Base-by-base conservation (phyloP, 495 filamentous ascomycete genomes). In the Trichodelitschia bisporula region DNA sequence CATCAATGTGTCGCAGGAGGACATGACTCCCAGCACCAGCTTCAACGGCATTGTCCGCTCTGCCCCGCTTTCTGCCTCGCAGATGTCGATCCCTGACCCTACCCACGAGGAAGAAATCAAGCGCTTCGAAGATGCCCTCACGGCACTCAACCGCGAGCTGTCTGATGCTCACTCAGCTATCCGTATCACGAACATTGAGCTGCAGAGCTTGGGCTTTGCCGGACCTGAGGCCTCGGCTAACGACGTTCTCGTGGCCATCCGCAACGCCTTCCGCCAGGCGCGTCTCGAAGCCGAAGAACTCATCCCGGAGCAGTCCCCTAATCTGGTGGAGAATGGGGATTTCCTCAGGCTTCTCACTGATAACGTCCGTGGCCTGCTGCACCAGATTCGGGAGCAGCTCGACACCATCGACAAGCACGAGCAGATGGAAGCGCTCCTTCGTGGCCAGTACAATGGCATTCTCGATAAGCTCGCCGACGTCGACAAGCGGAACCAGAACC, bases 191-290 rank as follows among this genome's bases (percentile, higher is more conserved):
- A 25, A 25, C 4, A 38, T 51, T 25, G 43, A 51, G 31, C 36
- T 53, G 4, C 29, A 48, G 18, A 40, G 35, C 20, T 39, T 55
- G 8, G 40, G 46, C 18, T 40, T 53, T 25, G 30, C 34, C 1
- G 24, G 29, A 1, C 32, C 21, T 2, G 37, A 30, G n/a, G 37
- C 33, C n/a, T 26, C 33, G 16, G 29, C 12, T 9, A 26, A 35
- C 9, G 32, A 31, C 12, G 40, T 52, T 21, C 26, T 53, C 23
- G n/a, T 20, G 3, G 26, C 30, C 30, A 40, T 53, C n/a, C 48
- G 48, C 4, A 35, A 44, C 25, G 36, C 36, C 11, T 46, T 51
- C 28, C 36, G 35, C 9, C 14, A 36, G 6, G 33, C 37, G 15
- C 48, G 51, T 16, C 37, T 41, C 8, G 18, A 31, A 11, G 14